Conservation (phyloP, 1,284 basidiomycete genomes). For the Lignosus rhinocerotis region DNA sequence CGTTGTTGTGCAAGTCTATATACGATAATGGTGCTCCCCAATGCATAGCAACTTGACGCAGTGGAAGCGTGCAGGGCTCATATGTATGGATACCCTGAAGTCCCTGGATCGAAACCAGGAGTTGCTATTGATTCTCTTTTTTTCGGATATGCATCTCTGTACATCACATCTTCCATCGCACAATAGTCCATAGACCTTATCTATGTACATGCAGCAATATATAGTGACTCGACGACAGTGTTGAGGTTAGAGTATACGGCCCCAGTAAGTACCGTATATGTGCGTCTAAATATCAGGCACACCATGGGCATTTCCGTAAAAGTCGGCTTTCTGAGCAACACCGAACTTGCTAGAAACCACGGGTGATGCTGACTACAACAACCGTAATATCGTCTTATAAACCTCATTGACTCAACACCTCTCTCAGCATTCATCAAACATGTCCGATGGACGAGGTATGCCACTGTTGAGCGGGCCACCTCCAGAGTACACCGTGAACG, state of each 20-base stretch:
- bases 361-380: conserved; percentile 7
- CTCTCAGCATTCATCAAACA: background rate
- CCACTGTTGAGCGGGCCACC: conserved; percentile 66
- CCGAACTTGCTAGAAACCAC: conserved; percentile 12
- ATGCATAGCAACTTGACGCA: conserved; percentile 10
- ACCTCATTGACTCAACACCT: background rate
- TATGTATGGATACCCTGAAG: conserved; percentile 4
- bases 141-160: background rate
- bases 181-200: no score
- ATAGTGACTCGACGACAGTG: background rate
- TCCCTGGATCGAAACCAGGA: conserved; percentile 16
- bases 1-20: no score
- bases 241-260: background rate
- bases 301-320: background rate
- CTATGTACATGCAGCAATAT: background rate
- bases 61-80: conserved; percentile 14
- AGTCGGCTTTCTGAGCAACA: background rate
- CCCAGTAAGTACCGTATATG: no score
- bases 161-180: no score
- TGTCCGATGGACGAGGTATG: conserved; percentile 44
- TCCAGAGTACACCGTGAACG: conserved; percentile 37
- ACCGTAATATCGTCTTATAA: conserved; percentile 1
- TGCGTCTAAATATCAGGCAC: background rate
- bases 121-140: background rate
- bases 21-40: background rate